These are phyloP conservation scores for Aureobasidium lini DNA, from an alignment of 2,329 filamentous ascomycete genomes.

Conservation along the genomic window DNA sequence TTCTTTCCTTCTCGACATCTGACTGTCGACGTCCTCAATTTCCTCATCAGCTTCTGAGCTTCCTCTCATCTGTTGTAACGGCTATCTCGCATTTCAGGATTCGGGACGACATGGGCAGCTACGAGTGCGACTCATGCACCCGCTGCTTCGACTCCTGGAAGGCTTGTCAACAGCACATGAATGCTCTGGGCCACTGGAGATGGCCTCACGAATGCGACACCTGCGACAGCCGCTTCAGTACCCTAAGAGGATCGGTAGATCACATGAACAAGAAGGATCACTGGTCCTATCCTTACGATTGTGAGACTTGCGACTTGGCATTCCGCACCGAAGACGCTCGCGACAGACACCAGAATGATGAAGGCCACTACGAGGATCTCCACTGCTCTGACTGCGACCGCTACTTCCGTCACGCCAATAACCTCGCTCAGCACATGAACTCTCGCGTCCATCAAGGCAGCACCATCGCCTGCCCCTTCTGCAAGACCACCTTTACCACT, in stretches of 20 bases:
- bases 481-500: constrained; percentile 34
- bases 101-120: not conserved
- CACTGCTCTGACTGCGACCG: constrained; percentile 28
- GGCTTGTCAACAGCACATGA: constrained; percentile 27
- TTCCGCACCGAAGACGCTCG: not conserved
- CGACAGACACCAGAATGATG: not conserved
- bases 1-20: too few species aligned
- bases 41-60: too few species aligned
- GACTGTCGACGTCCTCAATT: too few species aligned
- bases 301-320: constrained; percentile 14
- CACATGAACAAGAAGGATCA: constrained; percentile 22
- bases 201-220: constrained; percentile 23
- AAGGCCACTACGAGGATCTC: constrained; percentile 19
- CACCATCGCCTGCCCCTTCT: constrained; percentile 49
- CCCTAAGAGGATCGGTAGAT: constrained; percentile 17
- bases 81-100: too few species aligned
- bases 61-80: too few species aligned
- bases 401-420: constrained; percentile 27
- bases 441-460: constrained; percentile 43
- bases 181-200: constrained; percentile 24
- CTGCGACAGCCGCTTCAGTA: constrained; percentile 20
- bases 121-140: constrained; percentile 17
- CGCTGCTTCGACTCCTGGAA: constrained; percentile 13
- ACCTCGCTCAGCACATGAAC: constrained; percentile 45
- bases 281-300: not conserved